Evolutionary conservation across 169 alveolate species (phyloP).

Genomic region (Fabrea salina): DNA sequence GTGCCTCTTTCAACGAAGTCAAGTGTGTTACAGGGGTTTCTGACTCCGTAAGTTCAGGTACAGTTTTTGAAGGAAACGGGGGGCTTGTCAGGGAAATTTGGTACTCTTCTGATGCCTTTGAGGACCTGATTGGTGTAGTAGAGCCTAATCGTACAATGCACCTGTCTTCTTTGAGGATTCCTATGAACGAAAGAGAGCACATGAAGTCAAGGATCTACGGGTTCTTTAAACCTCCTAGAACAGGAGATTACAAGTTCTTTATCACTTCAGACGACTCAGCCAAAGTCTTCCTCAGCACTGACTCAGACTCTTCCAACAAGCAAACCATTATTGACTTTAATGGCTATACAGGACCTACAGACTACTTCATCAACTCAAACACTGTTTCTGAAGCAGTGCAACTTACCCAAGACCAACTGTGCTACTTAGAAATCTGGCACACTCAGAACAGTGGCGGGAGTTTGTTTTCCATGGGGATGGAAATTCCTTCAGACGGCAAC

Average conservation of each 20-base stretch:
- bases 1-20: not conserved
- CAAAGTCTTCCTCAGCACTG: slow-evolving; percentile 5
- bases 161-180: not conserved
- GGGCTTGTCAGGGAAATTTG: slow-evolving; percentile 6
- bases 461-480: slow-evolving; percentile 10
- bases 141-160: not conserved
- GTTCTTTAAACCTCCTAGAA: slow-evolving; percentile 19
- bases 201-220: not conserved
- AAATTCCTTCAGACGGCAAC: not conserved
- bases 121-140: not conserved
- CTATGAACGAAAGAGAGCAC: not conserved
- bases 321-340: not conserved
- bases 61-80: not conserved
- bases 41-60: not conserved
- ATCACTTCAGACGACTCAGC: slow-evolving; percentile 8
- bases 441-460: slow-evolving; percentile 1
- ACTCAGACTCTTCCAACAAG: not conserved
- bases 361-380: not conserved
- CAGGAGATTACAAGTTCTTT: slow-evolving; percentile 4
- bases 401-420: not conserved
- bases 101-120: not conserved
- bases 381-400: not conserved
- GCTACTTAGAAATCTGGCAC: slow-evolving; percentile 1
- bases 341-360: not conserved
- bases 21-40: slow-evolving; percentile 15